phyloP scores from a whole-genome alignment of 345 rosid genomes.

The Trapa incisa region DNA sequence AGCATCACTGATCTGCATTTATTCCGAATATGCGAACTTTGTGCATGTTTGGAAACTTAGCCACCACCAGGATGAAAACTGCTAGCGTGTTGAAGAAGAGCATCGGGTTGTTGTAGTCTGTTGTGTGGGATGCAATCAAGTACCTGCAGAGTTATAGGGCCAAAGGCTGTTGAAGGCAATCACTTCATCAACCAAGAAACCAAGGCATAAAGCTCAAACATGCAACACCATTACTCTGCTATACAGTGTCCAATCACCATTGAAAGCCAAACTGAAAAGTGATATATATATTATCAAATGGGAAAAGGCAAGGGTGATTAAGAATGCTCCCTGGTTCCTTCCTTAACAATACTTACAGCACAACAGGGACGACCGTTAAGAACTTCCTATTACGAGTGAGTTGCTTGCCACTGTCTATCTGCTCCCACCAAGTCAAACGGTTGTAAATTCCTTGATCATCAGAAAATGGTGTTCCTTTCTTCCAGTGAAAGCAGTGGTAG shows the following conservation, averaged over 20 bases:
- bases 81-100: constrained; percentile 84
- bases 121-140: constrained; percentile 94
- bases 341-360: constrained; percentile 50
- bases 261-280: too few species aligned
- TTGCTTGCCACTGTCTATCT: constrained; percentile 88
- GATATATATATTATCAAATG: too few species aligned
- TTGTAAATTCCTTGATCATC: constrained; percentile 98
- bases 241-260: too few species aligned
- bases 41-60: constrained; percentile 99
- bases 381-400: constrained; percentile 93
- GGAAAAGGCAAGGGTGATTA: neutral
- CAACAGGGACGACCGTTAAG: constrained; percentile 85
- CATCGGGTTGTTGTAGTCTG: constrained; percentile 92
- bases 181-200: too few species aligned
- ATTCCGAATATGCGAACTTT: constrained; percentile 98
- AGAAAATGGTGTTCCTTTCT: constrained; percentile 94
- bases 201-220: too few species aligned
- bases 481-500: constrained; percentile 96
- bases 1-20: constrained; percentile 51
- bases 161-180: too few species aligned
- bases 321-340: too few species aligned
- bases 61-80: constrained; percentile 70
- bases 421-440: constrained; percentile 97
- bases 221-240: too few species aligned
- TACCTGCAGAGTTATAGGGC: constrained; percentile 34